Conservation (phyloP, 208 protist genomes). For the Paratrypanosoma confusum region DNA sequence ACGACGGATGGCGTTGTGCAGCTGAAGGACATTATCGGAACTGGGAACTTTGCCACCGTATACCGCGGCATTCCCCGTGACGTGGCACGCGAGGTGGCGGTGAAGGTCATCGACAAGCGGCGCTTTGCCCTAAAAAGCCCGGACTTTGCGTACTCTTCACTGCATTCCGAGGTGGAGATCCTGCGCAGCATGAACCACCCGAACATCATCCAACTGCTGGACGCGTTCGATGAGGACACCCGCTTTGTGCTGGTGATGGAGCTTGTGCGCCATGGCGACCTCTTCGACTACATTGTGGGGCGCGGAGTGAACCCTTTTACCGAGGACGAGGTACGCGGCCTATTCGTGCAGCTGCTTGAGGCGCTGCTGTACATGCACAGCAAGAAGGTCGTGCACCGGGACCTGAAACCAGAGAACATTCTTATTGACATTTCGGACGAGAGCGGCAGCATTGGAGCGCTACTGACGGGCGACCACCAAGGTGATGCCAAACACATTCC, state of each 20-base stretch:
- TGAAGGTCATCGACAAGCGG: conserved; percentile 70
- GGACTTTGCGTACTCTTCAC: conserved; percentile 24
- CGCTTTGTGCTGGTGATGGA: conserved; percentile 70
- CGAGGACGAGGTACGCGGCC: conserved; percentile 36
- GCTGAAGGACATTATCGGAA: conserved; percentile 40
- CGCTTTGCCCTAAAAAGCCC: conserved; percentile 10
- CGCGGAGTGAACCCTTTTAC: conserved; percentile 39
- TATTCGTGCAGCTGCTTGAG: conserved; percentile 63
- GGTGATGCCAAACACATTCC: conserved; percentile 18
- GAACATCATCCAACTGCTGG: conserved; percentile 50
- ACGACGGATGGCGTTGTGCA: no score
- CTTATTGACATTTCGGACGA: conserved; percentile 17
- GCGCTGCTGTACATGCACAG: conserved; percentile 52
- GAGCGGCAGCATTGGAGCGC: no score
- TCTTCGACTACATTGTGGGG: conserved; percentile 72
- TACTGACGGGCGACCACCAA: conserved; percentile 16
- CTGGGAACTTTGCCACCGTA: conserved; percentile 53
- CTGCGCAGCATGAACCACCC: conserved; percentile 49
- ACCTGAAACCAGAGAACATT: conserved; percentile 76
- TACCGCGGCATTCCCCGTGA: conserved; percentile 23
- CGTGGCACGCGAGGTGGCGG: conserved; percentile 25
- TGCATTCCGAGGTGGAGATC: conserved; percentile 58
- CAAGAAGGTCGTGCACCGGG: conserved; percentile 48
- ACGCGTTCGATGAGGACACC: conserved; percentile 34
- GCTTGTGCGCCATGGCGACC: conserved; percentile 51